Conservation (phyloP, 805 yeast species). For the Metschnikowia gelsemii region DNA sequence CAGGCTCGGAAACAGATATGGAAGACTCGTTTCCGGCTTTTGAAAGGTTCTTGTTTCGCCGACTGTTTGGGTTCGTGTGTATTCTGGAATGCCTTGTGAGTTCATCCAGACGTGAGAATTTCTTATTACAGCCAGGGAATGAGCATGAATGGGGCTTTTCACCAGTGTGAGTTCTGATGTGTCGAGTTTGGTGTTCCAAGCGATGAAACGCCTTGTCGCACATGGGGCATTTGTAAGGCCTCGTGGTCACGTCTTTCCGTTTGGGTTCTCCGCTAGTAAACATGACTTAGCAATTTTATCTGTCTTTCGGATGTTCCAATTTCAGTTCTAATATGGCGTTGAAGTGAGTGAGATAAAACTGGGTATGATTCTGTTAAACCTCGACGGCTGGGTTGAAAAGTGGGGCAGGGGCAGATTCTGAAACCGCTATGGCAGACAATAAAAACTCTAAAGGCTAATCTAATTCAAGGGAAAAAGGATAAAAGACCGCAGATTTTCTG, state of each 20-base stretch:
- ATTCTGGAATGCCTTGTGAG: conserved; percentile 71
- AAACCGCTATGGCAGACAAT: neutral
- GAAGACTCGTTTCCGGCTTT: conserved; percentile 11
- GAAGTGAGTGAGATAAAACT: conserved; percentile 3
- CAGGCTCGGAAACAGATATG: neutral
- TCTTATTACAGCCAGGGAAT: conserved; percentile 66
- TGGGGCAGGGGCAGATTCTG: conserved; percentile 9
- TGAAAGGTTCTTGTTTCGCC: conserved; percentile 51
- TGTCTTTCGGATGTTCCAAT: neutral
- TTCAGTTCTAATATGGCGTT: no score
- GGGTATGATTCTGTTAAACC: neutral
- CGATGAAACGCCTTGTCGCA: conserved; percentile 76
- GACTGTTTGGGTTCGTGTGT: conserved; percentile 67
- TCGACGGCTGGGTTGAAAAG: conserved; percentile 5
- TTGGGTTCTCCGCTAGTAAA: conserved; percentile 19
- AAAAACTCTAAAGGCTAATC: no score
- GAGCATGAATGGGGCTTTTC: conserved; percentile 79
- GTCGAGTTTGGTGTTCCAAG: conserved; percentile 76
- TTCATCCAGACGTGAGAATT: conserved; percentile 70
- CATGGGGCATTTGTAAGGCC: conserved; percentile 73
- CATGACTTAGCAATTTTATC: conserved; percentile 10
- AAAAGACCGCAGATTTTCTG: neutral
- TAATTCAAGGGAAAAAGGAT: no score
- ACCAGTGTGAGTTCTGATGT: conserved; percentile 77
- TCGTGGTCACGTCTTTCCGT: conserved; percentile 22